phyloP scores from a whole-genome alignment of 106 monocot species.

The Allium cepa region DNA sequence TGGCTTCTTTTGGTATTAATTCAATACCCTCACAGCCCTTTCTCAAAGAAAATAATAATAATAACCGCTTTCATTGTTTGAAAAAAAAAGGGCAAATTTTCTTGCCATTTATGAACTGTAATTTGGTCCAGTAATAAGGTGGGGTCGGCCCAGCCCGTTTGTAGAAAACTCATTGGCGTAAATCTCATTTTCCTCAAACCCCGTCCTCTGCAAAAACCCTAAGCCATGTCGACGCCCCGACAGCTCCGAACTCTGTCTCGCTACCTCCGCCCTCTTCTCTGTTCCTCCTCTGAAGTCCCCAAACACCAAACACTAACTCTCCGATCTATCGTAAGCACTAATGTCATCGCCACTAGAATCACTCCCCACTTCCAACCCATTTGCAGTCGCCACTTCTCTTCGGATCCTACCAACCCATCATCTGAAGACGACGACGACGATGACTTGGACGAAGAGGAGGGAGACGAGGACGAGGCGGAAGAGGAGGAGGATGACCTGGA shows the following conservation, averaged over 20 bases:
- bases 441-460: slow-evolving; percentile 30
- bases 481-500: slow-evolving; percentile 23
- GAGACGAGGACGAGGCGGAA: slow-evolving; percentile 24
- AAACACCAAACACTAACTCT: not conserved
- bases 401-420: slow-evolving; percentile 9
- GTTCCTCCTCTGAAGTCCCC: not conserved
- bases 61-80: too few species aligned
- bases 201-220: too few species aligned
- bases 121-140: too few species aligned
- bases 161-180: too few species aligned
- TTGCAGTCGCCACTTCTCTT: slow-evolving; percentile 17
- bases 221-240: slow-evolving; percentile 7
- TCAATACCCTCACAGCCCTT: too few species aligned
- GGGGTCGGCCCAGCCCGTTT: too few species aligned
- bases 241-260: slow-evolving; percentile 20
- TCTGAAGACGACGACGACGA: slow-evolving; percentile 29
- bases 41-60: too few species aligned
- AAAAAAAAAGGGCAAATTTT: too few species aligned
- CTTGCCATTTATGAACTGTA: too few species aligned
- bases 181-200: too few species aligned
- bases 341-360: too few species aligned
- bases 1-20: too few species aligned
- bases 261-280: not conserved
- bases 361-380: not conserved
- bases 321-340: not conserved